phyloP scores from a whole-genome alignment of 768 basidiomycete genomes.

The Serpula lacrymans region DNA sequence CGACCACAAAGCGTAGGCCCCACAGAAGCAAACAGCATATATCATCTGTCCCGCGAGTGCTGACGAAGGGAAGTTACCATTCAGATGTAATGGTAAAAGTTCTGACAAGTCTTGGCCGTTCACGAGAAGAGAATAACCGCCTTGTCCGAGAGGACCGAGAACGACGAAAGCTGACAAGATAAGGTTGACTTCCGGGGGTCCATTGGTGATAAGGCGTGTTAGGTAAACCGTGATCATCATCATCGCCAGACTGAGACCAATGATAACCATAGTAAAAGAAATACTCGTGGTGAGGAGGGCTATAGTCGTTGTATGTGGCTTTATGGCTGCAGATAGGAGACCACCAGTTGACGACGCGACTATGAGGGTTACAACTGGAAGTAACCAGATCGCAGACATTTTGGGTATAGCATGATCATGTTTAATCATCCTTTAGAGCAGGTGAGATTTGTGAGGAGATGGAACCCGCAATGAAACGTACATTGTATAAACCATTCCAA shows the following conservation, averaged over 20 bases:
- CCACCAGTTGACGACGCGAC: slow-evolving; percentile 53
- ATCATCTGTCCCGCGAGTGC: slow-evolving; percentile 38
- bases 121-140: slow-evolving; percentile 41
- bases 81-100: slow-evolving; percentile 29
- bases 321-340: slow-evolving; percentile 38
- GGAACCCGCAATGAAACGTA: slow-evolving; percentile 11
- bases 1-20: slow-evolving; percentile 49
- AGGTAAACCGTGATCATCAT: slow-evolving; percentile 50
- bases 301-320: slow-evolving; percentile 29
- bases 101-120: slow-evolving; percentile 36
- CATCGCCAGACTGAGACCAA: slow-evolving; percentile 45
- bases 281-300: slow-evolving; percentile 41
- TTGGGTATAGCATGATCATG: slow-evolving; percentile 39
- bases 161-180: slow-evolving; percentile 46
- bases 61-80: slow-evolving; percentile 28
- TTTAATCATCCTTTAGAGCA: slow-evolving; percentile 35
- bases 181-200: slow-evolving; percentile 36
- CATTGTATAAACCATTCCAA: slow-evolving; percentile 52
- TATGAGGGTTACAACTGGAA: slow-evolving; percentile 50
- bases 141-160: slow-evolving; percentile 53
- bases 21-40: slow-evolving; percentile 42
- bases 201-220: slow-evolving; percentile 39
- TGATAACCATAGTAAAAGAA: slow-evolving; percentile 41
- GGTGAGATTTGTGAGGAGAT: not conserved
- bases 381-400: slow-evolving; percentile 46